phyloP scores from a whole-genome alignment of 306 rosid species.

The Citrullus colocynthis region DNA sequence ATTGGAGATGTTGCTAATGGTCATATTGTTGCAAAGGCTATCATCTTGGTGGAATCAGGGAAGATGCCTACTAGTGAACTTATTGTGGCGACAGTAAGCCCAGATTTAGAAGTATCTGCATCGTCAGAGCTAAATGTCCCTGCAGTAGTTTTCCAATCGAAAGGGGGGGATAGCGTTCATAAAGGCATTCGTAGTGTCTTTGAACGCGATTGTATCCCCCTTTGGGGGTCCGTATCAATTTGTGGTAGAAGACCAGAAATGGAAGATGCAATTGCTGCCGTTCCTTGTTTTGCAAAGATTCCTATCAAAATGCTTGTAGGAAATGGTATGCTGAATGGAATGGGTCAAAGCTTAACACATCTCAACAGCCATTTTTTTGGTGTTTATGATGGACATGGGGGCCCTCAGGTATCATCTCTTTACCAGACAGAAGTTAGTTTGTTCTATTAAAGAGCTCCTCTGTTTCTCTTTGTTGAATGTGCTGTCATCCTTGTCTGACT shows the following conservation, averaged over 20 bases:
- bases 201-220: slow-evolving; percentile 41
- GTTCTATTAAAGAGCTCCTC: neutral
- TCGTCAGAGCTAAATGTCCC: slow-evolving; percentile 22
- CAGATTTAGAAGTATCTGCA: slow-evolving; percentile 17
- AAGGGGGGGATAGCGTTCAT: slow-evolving; percentile 14
- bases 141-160: slow-evolving; percentile 26
- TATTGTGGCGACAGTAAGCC: slow-evolving; percentile 29
- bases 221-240: slow-evolving; percentile 48
- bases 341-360: slow-evolving; percentile 31
- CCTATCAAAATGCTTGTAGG: slow-evolving; percentile 37
- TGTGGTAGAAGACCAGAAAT: slow-evolving; percentile 45
- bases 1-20: slow-evolving; percentile 23
- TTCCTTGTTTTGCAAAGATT: slow-evolving; percentile 32
- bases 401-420: slow-evolving; percentile 34
- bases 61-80: slow-evolving; percentile 35
- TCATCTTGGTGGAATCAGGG: slow-evolving; percentile 36
- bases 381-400: slow-evolving; percentile 58
- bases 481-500: neutral
- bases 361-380: slow-evolving; percentile 42
- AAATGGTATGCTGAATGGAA: slow-evolving; percentile 17
- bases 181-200: slow-evolving; percentile 24
- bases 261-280: slow-evolving; percentile 44
- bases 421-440: neutral
- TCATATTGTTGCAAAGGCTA: slow-evolving; percentile 35
- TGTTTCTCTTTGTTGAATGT: neutral